These are phyloP conservation scores for Eucalyptus albens DNA, from an alignment of 345 rosid species.

Conservation along the genomic window DNA sequence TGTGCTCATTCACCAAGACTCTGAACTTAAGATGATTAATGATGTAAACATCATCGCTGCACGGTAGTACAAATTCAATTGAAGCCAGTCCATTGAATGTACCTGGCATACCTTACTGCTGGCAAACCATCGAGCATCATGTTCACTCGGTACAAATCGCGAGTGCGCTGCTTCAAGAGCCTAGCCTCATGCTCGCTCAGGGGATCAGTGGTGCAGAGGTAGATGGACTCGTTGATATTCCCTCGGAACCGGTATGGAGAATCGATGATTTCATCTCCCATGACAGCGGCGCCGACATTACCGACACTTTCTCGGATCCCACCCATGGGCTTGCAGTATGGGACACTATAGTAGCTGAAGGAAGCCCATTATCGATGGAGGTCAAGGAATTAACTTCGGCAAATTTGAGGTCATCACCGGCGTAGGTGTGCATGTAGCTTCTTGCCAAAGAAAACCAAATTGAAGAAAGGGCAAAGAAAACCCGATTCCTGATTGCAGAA, in stretches of 20 bases:
- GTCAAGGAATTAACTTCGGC: slow-evolving; percentile 84
- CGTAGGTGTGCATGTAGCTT: slow-evolving; percentile 67
- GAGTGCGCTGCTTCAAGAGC: background rate
- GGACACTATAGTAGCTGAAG: slow-evolving; percentile 77
- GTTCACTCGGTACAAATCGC: background rate
- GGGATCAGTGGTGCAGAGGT: background rate
- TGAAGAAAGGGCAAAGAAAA: slow-evolving; percentile 12
- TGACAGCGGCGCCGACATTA: background rate
- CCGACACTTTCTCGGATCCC: background rate
- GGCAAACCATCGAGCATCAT: background rate
- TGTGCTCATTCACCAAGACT: background rate
- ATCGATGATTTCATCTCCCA: background rate
- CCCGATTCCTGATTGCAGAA: too few relatives aligned
- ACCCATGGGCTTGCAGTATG: background rate
- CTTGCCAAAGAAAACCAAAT: slow-evolving; percentile 74
- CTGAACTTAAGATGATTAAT: slow-evolving; percentile 3
- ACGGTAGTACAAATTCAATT: background rate
- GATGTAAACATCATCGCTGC: background rate
- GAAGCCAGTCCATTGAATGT: background rate
- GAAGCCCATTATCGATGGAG: slow-evolving; percentile 77
- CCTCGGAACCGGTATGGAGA: background rate
- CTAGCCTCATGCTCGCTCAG: background rate
- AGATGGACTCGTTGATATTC: background rate
- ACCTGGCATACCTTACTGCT: background rate
- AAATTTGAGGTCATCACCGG: slow-evolving; percentile 21